Evolutionary conservation across 495 filamentous ascomycete genomes (phyloP).

Genomic region (Evansstolkia leycettana): DNA sequence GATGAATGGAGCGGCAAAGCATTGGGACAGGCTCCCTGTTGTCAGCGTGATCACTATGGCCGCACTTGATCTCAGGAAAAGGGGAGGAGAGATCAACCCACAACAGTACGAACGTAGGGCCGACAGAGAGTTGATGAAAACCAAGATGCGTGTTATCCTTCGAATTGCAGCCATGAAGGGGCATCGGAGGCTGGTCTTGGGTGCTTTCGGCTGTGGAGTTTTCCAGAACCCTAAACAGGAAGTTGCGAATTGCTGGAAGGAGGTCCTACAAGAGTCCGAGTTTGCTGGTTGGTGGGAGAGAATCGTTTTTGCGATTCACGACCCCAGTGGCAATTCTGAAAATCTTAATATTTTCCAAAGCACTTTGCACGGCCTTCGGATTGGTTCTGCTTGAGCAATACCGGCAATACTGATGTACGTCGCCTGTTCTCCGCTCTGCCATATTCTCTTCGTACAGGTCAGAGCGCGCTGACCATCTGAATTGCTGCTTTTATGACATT

Average conservation of each 20-base stretch:
- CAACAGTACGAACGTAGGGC: conserved; percentile 17
- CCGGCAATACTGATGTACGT: too few species aligned
- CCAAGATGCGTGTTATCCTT: conserved; percentile 47
- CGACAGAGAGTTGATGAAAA: conserved; percentile 38
- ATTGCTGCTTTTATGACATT: too few species aligned
- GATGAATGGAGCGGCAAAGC: conserved; percentile 15
- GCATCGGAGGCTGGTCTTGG: conserved; percentile 46
- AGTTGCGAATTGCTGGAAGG: conserved; percentile 47
- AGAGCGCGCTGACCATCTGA: too few species aligned
- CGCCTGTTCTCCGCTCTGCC: too few species aligned
- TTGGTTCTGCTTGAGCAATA: too few species aligned
- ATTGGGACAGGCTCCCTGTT: conserved; percentile 27
- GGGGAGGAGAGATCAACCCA: conserved; percentile 4
- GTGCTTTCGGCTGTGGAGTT: conserved; percentile 56
- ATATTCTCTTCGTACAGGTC: too few species aligned
- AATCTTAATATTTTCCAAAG: conserved; percentile 39
- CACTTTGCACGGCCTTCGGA: conserved; percentile 23
- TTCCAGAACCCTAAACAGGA: conserved; percentile 48
- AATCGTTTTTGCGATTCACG: conserved; percentile 22
- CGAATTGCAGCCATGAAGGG: conserved; percentile 38
- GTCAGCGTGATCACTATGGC: conserved; percentile 48
- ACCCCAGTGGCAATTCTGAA: conserved; percentile 16
- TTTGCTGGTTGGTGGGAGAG: conserved; percentile 32
- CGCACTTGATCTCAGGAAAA: conserved; percentile 34
- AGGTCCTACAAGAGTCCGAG: conserved; percentile 43